Conservation (phyloP, 805 yeast species). For the Sungouiella thailandica region DNA sequence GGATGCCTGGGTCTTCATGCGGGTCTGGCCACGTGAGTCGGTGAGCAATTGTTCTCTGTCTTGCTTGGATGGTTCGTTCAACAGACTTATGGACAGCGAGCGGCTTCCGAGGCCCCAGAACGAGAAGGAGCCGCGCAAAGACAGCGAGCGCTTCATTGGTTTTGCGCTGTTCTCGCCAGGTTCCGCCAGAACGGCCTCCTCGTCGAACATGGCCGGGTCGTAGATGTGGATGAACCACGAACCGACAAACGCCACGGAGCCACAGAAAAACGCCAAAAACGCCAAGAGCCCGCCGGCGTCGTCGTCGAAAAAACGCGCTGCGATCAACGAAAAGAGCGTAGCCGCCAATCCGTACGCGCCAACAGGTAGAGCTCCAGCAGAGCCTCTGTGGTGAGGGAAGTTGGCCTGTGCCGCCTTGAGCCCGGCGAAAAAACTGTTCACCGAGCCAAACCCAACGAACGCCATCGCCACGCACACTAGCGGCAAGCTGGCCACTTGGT, state of each 20-base stretch:
- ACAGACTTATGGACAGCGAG: constrained; percentile 12
- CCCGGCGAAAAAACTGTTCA: constrained; percentile 55
- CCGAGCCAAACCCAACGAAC: constrained; percentile 62
- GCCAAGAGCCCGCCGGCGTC: constrained; percentile 51
- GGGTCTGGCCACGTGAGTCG: no score
- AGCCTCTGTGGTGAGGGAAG: constrained; percentile 66
- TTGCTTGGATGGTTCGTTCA: no score
- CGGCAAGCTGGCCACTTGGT: constrained; percentile 32
- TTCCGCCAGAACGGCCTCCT: constrained; percentile 4
- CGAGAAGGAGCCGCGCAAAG: constrained; percentile 30
- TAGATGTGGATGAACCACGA: constrained; percentile 40
- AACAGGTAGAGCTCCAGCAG: constrained; percentile 66
- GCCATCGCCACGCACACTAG: constrained; percentile 46
- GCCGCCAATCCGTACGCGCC: constrained; percentile 71
- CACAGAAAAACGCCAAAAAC: constrained; percentile 54
- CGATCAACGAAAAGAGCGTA: constrained; percentile 52
- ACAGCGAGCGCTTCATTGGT: neutral
- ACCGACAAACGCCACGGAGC: constrained; percentile 39
- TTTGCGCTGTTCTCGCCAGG: neutral
- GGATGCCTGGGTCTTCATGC: no score
- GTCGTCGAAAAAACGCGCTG: constrained; percentile 48
- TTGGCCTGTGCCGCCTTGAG: constrained; percentile 55
- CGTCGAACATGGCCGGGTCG: constrained; percentile 22
- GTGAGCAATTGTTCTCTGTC: no score
- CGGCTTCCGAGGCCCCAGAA: constrained; percentile 39